phyloP scores from a whole-genome alignment of 805 yeast species.

The Candida jianshihensis region DNA sequence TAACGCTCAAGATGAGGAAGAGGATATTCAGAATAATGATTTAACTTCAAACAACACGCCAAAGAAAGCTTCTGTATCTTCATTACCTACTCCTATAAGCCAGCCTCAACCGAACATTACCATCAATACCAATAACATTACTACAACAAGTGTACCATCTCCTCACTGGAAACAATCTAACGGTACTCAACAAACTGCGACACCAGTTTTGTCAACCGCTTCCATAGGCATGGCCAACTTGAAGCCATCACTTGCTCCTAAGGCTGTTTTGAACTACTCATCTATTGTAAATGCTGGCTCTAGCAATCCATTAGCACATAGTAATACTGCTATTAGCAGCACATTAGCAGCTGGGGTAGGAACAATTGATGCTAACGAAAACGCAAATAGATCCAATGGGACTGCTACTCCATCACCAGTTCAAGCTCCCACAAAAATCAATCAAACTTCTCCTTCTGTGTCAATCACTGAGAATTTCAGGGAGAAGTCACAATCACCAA shows the following conservation, averaged over 20 bases:
- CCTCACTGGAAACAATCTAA: too few species aligned
- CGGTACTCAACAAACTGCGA: too few species aligned
- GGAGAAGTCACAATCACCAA: slow-evolving; percentile 7
- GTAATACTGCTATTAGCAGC: slow-evolving; percentile 19
- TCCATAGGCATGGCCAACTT: slow-evolving; percentile 20
- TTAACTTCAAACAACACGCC: slow-evolving; percentile 22
- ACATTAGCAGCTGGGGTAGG: too few species aligned
- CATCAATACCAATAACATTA: not conserved
- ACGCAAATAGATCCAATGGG: too few species aligned
- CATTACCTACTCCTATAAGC: slow-evolving; percentile 23
- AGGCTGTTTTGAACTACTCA: slow-evolving; percentile 49
- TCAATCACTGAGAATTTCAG: too few species aligned
- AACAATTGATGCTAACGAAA: too few species aligned
- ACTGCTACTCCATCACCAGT: not conserved
- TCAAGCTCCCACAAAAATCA: not conserved
- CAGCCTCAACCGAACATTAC: too few species aligned
- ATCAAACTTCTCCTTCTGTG: too few species aligned
- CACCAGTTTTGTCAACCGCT: slow-evolving; percentile 4
- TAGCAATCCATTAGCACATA: slow-evolving; percentile 9
- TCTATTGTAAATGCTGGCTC: slow-evolving; percentile 30
- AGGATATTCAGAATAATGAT: too few species aligned
- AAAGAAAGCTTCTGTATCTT: slow-evolving; percentile 28
- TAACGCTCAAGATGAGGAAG: slow-evolving; percentile 9
- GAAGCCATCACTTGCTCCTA: slow-evolving; percentile 53
- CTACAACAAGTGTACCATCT: too few species aligned